Conservation (phyloP, 257 asterid species). For the Anisodus tanguticus region DNA sequence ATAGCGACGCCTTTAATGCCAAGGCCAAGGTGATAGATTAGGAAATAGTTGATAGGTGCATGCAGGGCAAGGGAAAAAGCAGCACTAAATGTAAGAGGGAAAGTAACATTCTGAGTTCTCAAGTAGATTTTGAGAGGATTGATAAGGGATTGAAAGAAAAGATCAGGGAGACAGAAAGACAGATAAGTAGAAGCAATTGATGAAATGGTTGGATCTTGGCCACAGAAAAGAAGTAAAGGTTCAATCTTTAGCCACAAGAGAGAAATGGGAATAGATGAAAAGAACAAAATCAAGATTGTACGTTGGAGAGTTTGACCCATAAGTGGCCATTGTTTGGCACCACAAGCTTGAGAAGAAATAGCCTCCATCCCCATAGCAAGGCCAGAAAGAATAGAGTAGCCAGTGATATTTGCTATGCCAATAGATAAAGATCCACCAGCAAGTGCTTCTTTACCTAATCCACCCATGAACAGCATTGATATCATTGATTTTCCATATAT, state of each 20-base stretch:
- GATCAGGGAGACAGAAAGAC: slow-evolving; percentile 57
- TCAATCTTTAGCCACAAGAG: slow-evolving; percentile 67
- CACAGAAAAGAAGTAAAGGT: slow-evolving; percentile 50
- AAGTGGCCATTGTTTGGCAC: slow-evolving; percentile 63
- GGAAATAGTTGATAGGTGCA: slow-evolving; percentile 53
- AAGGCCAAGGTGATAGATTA: slow-evolving; percentile 38
- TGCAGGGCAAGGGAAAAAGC: slow-evolving; percentile 54
- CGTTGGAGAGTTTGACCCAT: slow-evolving; percentile 62
- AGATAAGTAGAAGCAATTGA: slow-evolving; percentile 60
- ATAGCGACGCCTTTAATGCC: slow-evolving; percentile 65
- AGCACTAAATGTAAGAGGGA: slow-evolving; percentile 52
- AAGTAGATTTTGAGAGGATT: slow-evolving; percentile 60
- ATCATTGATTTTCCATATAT: slow-evolving; percentile 62
- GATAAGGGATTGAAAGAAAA: slow-evolving; percentile 56
- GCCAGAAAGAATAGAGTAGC: slow-evolving; percentile 73
- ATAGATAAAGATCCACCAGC: slow-evolving; percentile 82
- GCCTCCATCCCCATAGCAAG: slow-evolving; percentile 77
- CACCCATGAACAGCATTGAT: slow-evolving; percentile 71
- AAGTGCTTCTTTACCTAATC: slow-evolving; percentile 60
- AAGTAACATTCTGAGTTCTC: slow-evolving; percentile 61
- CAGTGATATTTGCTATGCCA: slow-evolving; percentile 76
- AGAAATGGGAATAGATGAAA: slow-evolving; percentile 61
- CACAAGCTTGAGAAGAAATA: slow-evolving; percentile 72
- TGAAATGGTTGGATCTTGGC: slow-evolving; percentile 63
- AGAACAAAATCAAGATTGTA: slow-evolving; percentile 50